These are phyloP conservation scores for Aquilaria yunnanensis DNA, from an alignment of 345 rosid genomes.

Conservation along the genomic window DNA sequence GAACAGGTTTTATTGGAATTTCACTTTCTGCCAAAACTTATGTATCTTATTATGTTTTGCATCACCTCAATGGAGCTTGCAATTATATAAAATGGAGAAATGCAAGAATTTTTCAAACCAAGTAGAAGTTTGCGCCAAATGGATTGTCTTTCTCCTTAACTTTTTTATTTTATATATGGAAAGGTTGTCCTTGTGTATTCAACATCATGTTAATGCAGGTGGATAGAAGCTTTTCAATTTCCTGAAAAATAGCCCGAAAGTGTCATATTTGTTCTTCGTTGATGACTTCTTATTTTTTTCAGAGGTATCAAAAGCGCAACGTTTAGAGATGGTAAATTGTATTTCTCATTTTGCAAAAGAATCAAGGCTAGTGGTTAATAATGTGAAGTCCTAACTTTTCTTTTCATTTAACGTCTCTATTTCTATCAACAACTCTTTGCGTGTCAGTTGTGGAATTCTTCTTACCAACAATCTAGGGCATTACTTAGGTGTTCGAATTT, in stretches of 20 bases:
- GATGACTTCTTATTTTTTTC: background rate
- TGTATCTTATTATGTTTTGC: too few species aligned
- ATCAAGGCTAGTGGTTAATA: background rate
- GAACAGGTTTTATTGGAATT: background rate
- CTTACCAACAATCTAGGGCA: background rate
- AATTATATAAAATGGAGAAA: background rate
- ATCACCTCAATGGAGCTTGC: background rate
- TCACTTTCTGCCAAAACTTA: background rate
- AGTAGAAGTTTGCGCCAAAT: background rate
- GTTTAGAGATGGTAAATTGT: too few species aligned
- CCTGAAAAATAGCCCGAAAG: background rate
- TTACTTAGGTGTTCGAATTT: background rate
- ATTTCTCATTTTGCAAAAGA: background rate
- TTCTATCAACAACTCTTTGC: too few species aligned
- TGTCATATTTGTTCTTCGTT: background rate
- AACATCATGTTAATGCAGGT: too few species aligned
- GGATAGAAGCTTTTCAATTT: background rate
- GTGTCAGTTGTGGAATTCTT: background rate
- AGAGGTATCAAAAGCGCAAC: background rate
- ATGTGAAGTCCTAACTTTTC: background rate
- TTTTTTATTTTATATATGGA: too few species aligned
- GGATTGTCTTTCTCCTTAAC: background rate
- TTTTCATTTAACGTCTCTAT: background rate
- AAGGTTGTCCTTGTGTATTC: background rate
- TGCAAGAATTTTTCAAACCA: background rate